Base-by-base conservation (phyloP, 441 rosid genomes). In the Euphorbia neoarborescens region DNA sequence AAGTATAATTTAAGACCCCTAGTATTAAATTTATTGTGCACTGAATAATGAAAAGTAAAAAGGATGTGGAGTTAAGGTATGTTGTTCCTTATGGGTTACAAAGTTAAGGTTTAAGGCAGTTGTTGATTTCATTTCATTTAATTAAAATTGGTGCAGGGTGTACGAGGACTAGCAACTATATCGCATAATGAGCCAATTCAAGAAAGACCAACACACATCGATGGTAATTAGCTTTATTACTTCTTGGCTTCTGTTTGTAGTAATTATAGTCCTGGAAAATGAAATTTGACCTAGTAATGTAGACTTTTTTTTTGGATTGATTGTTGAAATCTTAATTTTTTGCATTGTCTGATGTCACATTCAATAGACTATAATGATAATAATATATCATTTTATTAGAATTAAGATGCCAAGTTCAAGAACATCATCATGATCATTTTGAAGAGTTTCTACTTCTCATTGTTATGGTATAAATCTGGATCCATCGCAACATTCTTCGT, bases 151-250 rank as follows among this genome's bases (percentile, higher is more conserved):
- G 25, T 7, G 27, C 71, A 73, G 70, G 65, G 65, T 66, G 24
- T 28, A 56, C 24, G 71, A 73, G 34, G 66, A 58, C 34, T 58
- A 24, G 71, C 66, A 71, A 24, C 71, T 72, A 2, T 65, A 65
- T 44, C 40, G 48, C 24, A 72, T 65, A 42, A 64, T 65, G 35
- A 58, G 34, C 13, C 44, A 72, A n/a, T 72, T 72, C 65, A 46
- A 65, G 46, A 72, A 58, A 10, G 65, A 58, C 37, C 32, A 58
- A 25, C 54, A 58, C 24, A 69, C 40, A 34, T 42, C 30, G 37
- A 67, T 3, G 71, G 48, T 67, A 67, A 53, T 44, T 8, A 44
- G 50, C 50, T 44, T 38, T n/a, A n/a, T 4, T 11, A 13, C 3
- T 44, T 10, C 17, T 13, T 44, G 15, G 50, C 2, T 13, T 13